These are phyloP conservation scores for Tolypocladium endophyticum DNA, from an alignment of 2,329 filamentous ascomycete species.

Conservation along the genomic window DNA sequence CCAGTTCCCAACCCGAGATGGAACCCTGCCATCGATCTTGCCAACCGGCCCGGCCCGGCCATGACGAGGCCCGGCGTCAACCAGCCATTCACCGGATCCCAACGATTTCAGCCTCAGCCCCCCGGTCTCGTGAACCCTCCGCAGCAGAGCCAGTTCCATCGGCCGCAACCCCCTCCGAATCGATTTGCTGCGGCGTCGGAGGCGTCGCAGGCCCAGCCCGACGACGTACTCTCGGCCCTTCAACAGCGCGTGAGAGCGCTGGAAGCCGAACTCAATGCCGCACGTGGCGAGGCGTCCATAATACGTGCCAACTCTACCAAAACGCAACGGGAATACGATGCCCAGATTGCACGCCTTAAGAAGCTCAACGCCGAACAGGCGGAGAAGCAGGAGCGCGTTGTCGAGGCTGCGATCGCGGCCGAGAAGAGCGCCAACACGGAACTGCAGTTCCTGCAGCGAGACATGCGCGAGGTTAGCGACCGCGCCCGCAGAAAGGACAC, in stretches of 20 bases:
- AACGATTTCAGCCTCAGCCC: constrained; percentile 18
- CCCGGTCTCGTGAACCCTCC: constrained; percentile 16
- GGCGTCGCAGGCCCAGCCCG: constrained; percentile 15
- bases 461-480: constrained; percentile 50
- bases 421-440: constrained; percentile 57
- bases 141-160: constrained; percentile 30
- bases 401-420: constrained; percentile 55
- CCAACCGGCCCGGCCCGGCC: constrained; percentile 8
- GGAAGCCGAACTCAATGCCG: constrained; percentile 46
- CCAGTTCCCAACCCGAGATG: constrained; percentile 25
- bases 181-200: constrained; percentile 11
- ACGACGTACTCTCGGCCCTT: constrained; percentile 31
- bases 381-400: constrained; percentile 50
- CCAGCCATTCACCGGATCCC: constrained; percentile 16
- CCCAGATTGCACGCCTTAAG: constrained; percentile 49
- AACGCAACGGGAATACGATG: constrained; percentile 49
- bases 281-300: constrained; percentile 64
- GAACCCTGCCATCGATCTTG: constrained; percentile 21
- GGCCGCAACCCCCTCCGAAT: constrained; percentile 19
- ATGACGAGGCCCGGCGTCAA: constrained; percentile 7
- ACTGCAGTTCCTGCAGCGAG: constrained; percentile 62
- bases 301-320: constrained; percentile 61
- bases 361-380: constrained; percentile 54
- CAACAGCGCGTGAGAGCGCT: constrained; percentile 43
- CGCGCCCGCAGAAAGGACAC: constrained; percentile 36